These are phyloP conservation scores for Excoecaria agallocha DNA, from an alignment of 345 rosid genomes.

Conservation along the genomic window DNA sequence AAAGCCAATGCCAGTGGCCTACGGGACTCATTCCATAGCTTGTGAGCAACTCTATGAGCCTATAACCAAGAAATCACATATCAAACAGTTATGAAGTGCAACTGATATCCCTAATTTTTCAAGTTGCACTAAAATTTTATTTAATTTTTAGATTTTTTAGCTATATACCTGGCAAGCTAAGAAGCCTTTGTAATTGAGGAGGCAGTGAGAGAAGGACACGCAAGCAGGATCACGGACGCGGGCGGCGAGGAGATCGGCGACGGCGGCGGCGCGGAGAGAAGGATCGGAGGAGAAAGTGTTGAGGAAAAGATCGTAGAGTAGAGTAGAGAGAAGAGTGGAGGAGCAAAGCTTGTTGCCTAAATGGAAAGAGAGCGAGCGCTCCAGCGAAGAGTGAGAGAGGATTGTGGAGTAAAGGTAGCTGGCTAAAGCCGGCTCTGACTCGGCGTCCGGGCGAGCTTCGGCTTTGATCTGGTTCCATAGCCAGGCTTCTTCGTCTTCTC, in stretches of 20 bases:
- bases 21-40: slow-evolving; percentile 69
- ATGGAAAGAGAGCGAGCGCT: slow-evolving; percentile 85
- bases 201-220: slow-evolving; percentile 92
- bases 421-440: slow-evolving; percentile 91
- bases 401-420: slow-evolving; percentile 95
- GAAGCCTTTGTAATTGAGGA: slow-evolving; percentile 95
- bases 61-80: slow-evolving; percentile 14
- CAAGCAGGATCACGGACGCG: slow-evolving; percentile 91
- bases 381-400: slow-evolving; percentile 83
- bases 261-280: slow-evolving; percentile 71
- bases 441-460: slow-evolving; percentile 89
- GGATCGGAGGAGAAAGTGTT: slow-evolving; percentile 76
- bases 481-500: slow-evolving; percentile 52
- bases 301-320: slow-evolving; percentile 87
- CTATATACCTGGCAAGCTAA: slow-evolving; percentile 74
- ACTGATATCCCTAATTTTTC: neutral
- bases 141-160: too few relatives aligned
- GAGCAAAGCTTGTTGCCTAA: slow-evolving; percentile 97
- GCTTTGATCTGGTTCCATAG: slow-evolving; percentile 88
- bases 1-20: slow-evolving; percentile 86
- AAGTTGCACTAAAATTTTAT: neutral
- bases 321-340: slow-evolving; percentile 90
- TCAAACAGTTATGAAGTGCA: neutral
- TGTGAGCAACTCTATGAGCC: slow-evolving; percentile 94
- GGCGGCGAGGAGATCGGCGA: slow-evolving; percentile 90